These are phyloP conservation scores for Triglochin maritima DNA, from an alignment of 106 monocot genomes.

Conservation along the genomic window DNA sequence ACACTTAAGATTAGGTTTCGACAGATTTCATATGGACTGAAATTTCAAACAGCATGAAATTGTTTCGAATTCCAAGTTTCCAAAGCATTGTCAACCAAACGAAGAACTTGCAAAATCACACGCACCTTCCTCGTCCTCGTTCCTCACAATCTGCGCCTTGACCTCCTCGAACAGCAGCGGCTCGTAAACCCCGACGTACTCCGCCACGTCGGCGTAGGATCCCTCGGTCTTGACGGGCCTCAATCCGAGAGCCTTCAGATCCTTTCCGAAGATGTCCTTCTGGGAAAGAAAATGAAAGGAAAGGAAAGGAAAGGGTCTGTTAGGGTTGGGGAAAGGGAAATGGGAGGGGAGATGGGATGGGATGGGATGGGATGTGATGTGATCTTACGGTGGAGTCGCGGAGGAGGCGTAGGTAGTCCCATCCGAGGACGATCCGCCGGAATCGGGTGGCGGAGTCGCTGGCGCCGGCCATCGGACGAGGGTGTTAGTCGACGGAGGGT, in stretches of 20 bases:
- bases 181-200: slow-evolving; percentile 72
- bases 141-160: slow-evolving; percentile 80
- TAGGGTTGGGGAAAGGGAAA: not conserved
- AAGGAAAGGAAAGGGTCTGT: not conserved
- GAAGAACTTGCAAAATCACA: too few species aligned
- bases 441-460: slow-evolving; percentile 44
- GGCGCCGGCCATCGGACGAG: too few species aligned
- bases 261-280: not conserved
- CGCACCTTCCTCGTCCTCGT: slow-evolving; percentile 62
- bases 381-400: slow-evolving; percentile 61
- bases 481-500: too few species aligned
- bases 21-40: too few species aligned
- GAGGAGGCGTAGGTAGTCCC: slow-evolving; percentile 82
- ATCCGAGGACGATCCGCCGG: slow-evolving; percentile 63
- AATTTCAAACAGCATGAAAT: too few species aligned
- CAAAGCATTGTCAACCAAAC: not conserved
- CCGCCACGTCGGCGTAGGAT: slow-evolving; percentile 50
- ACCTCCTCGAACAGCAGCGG: slow-evolving; percentile 94
- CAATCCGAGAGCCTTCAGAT: not conserved
- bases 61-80: not conserved
- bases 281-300: not conserved
- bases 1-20: too few species aligned
- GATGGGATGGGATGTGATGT: not conserved
- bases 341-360: not conserved
- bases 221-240: slow-evolving; percentile 44